Base-by-base conservation (phyloP, 352 stramenopile species). In the Phytophthora megakarya region DNA sequence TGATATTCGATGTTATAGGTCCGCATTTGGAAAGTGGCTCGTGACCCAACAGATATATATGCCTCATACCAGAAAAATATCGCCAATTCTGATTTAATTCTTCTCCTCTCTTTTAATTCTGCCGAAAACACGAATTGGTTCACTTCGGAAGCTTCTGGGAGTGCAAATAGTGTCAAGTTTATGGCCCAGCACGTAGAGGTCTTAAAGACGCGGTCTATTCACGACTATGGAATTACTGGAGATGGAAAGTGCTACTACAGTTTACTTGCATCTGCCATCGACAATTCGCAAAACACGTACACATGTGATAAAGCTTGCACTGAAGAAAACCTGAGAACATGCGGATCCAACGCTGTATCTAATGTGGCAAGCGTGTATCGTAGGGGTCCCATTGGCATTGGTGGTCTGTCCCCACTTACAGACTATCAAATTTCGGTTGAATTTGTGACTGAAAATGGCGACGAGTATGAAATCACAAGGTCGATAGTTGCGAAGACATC, bases 161-260 rank as follows among this genome's bases (percentile, higher is more conserved):
- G 62, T 32, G 37, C 21, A 1, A 65, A 62, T n/a, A 59, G 28
- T 11, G 73, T 80, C 15, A 52, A 89, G 28, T 86, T 89, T 38
- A 67, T 79, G 16, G 55, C 80, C 3, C 60, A 75, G 32, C 38
- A 65, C 37, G 70, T 82, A 10, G 45, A 69, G 35, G 33, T 47
- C 7, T 44, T 49, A 1, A 51, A 43, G 0, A 47, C 47, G 2
- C 64, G 55, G 9, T 26, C 49, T 0, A 66, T 74, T 13, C 43
- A 48, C 5, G 18, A 49, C 2, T 73, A 84, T 50, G 80, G 75
- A 5, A 42, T 87, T 23, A 46, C 47, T 26, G 42, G 32, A 32
- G 48, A 75, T 30, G 67, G 72, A 21, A 47, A 18, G 0, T 89
- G 80, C 37, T 80, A 75, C 38, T 89, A 81, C 45, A 60, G 61